Conservation (phyloP, 768 basidiomycete genomes). For the Tricholoma flavovirens region DNA sequence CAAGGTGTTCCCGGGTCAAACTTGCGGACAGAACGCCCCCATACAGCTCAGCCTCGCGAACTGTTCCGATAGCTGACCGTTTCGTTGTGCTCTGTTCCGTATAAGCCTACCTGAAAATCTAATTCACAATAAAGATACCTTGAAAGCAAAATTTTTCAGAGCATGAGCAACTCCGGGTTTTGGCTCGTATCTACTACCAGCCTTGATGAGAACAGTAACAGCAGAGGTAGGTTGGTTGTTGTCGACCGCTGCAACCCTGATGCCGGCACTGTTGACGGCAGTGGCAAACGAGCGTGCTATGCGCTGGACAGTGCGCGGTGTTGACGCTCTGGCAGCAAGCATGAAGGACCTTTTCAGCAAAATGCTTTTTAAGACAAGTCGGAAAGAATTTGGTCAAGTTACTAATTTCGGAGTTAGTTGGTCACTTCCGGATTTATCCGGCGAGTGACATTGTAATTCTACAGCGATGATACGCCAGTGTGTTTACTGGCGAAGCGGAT, state of each 20-base stretch:
- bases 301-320: constrained; percentile 49
- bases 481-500: too few relatives aligned
- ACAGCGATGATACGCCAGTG: too few relatives aligned
- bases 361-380: constrained; percentile 3
- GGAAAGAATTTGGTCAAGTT: constrained; percentile 17
- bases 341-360: constrained; percentile 35
- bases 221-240: constrained; percentile 77
- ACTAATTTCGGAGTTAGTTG: constrained; percentile 17
- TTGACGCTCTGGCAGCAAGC: constrained; percentile 59
- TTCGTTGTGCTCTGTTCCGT: constrained; percentile 66
- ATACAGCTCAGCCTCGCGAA: constrained; percentile 89
- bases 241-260: constrained; percentile 85
- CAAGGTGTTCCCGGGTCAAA: constrained; percentile 84
- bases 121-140: constrained; percentile 49
- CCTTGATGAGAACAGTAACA: constrained; percentile 89
- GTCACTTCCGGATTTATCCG: constrained; percentile 18
- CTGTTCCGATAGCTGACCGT: constrained; percentile 83
- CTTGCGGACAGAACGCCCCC: constrained; percentile 86
- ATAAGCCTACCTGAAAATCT: not conserved
- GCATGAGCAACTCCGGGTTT: constrained; percentile 89
- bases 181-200: constrained; percentile 83
- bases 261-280: constrained; percentile 69
- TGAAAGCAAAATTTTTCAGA: constrained; percentile 98
- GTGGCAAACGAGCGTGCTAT: constrained; percentile 75
- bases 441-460: too few relatives aligned